Evolutionary conservation across 306 rosid genomes (phyloP), one percentile per base, ranked within the genome.

Genomic region (Hylodesmum podocarpum): DNA sequence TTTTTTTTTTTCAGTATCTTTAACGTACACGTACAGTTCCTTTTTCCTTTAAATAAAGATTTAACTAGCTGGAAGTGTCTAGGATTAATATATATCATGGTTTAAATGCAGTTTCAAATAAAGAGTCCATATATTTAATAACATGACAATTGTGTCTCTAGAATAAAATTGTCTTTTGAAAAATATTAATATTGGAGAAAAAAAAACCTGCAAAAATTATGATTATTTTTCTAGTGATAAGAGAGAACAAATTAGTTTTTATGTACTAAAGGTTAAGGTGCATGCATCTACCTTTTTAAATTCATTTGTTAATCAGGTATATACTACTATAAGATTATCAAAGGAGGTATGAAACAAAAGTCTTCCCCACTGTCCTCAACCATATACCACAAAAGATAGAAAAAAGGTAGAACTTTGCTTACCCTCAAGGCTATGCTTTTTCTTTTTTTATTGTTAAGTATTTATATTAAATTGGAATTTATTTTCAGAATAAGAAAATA

Each of bases 1-100:
- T 82, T 66, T 80, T 25, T 70, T 77, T 74, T 44, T 51, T 49
- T 54, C 61, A 64, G 70, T 68, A 79, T 53, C 75, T 78, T 81
- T 81, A 8, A 69, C 39, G 78, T 59, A 76, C 75, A 69, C 39
- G 78, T 59, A 76, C 75, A 4, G 37, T 34, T 75, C 59, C 83
- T 83, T 58, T 78, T 78, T 49, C 70, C 50, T 84, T 79, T 55
- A 70, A 54, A 70, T 28, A 69, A 62, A 81, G 36, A 3, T 40
- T 21, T 51, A 7, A 73, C 76, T 54, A 61, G 39, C 66, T 28
- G 70, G 76, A 57, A 57, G 19, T 46, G 25, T 66, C 29, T 80
- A 39, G 67, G 40, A 51, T 22, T 63, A 31, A 64, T 40, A n/a
- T 44, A 29, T 40, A n/a, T 44, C 19, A 51, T 50, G 73, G 43